Percentiles rank a stretch among this genome's conserved stretches.
Conservation (phyloP, 441 rosid genomes). For the Adansonia rubrostipa region DNA sequence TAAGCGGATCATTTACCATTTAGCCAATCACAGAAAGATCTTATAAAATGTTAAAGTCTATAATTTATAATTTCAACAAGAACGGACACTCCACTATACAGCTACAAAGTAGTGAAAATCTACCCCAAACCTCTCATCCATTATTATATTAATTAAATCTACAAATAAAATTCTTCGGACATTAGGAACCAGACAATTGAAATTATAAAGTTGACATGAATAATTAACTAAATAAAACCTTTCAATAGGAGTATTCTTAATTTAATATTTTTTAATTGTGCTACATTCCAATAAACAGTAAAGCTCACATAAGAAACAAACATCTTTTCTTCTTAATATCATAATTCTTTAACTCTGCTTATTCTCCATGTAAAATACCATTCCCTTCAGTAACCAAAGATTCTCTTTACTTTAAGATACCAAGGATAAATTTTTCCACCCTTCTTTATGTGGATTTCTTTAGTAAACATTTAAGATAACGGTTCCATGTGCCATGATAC, state of each 20-base stretch:
- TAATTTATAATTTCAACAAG: not conserved
- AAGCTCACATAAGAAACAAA: not conserved
- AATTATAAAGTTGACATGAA: not conserved
- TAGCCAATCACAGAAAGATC: not conserved
- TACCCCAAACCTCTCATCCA: not conserved
- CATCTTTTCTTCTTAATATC: not conserved
- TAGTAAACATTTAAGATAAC: not conserved
- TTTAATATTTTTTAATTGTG: not conserved
- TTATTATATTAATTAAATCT: slow-evolving; percentile 8
- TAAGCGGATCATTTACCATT: not conserved
- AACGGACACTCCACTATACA: not conserved
- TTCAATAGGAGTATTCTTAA: not conserved
- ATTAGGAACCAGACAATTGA: not conserved
- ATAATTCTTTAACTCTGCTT: not conserved
- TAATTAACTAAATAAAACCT: not conserved
- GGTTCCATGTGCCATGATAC: not conserved
- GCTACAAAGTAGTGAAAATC: not conserved
- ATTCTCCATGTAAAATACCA: not conserved
- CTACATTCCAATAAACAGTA: not conserved
- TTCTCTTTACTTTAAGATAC: not conserved
- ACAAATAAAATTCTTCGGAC: not conserved
- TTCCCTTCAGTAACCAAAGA: not conserved
- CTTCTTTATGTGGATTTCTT: not conserved
- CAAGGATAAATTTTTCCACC: not conserved
- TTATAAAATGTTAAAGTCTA: not conserved